Conservation (phyloP, 1,139 yeast genomes). For the Zygotorulaspora mrakii region DNA sequence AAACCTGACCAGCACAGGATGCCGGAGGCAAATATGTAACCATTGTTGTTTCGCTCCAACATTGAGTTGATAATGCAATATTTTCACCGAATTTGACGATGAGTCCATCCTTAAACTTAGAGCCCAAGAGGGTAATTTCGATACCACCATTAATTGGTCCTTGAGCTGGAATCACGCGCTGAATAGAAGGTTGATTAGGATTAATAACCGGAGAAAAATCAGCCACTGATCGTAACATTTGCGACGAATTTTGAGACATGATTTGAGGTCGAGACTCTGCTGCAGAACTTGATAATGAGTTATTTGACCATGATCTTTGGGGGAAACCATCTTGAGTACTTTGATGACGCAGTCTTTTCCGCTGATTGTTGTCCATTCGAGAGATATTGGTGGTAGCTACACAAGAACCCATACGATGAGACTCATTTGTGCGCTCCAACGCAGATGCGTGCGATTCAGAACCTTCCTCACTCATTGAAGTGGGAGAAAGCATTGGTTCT, state of each 20-base stretch:
- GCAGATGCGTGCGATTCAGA: slow-evolving; percentile 51
- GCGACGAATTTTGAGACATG: slow-evolving; percentile 9
- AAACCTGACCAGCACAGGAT: slow-evolving; percentile 80
- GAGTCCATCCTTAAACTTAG: slow-evolving; percentile 78
- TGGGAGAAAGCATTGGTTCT: slow-evolving; percentile 47
- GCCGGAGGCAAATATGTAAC: slow-evolving; percentile 94
- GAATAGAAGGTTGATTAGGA: slow-evolving; percentile 53
- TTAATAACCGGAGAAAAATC: slow-evolving; percentile 9
- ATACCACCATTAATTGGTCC: slow-evolving; percentile 96
- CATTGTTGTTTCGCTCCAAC: slow-evolving; percentile 93
- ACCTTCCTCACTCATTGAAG: slow-evolving; percentile 64
- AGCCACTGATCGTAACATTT: slow-evolving; percentile 10
- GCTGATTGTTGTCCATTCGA: slow-evolving; percentile 33
- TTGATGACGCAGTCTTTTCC: slow-evolving; percentile 40
- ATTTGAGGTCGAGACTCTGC: slow-evolving; percentile 9
- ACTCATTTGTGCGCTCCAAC: slow-evolving; percentile 23
- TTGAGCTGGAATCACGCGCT: slow-evolving; percentile 87
- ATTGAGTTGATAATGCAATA: slow-evolving; percentile 81
- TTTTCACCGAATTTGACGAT: slow-evolving; percentile 82
- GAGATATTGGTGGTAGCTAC: slow-evolving; percentile 19
- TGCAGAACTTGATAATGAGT: slow-evolving; percentile 12
- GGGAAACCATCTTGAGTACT: slow-evolving; percentile 14
- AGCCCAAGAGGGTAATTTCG: slow-evolving; percentile 85
- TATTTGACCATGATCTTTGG: slow-evolving; percentile 20
- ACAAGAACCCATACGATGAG: slow-evolving; percentile 13